phyloP scores from a whole-genome alignment of 2,329 filamentous ascomycete species.

The Thielaviopsis populi region DNA sequence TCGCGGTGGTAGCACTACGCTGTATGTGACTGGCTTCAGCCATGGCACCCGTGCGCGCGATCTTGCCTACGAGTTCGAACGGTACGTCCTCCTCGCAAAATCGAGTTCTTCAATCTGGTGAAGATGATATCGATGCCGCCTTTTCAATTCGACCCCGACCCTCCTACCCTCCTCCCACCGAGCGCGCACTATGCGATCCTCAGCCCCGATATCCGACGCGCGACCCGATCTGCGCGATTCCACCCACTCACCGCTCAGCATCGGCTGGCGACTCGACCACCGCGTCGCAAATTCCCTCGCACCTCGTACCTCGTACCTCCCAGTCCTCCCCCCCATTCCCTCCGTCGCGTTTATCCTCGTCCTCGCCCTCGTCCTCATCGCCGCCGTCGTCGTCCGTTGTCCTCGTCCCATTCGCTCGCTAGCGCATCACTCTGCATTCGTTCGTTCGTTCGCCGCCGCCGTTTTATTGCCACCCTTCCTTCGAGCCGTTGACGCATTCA shows the following conservation, averaged over 20 bases:
- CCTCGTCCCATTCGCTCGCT: constrained; percentile 1
- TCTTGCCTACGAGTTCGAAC: constrained; percentile 99
- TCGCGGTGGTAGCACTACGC: constrained; percentile 69
- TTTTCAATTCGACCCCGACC: constrained; percentile 6
- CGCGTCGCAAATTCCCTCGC: constrained; percentile 2
- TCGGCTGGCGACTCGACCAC: background rate
- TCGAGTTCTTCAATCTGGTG: constrained; percentile 8
- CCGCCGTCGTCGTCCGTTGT: constrained; percentile 4
- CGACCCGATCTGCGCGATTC: background rate
- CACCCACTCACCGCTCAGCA: constrained; percentile 3
- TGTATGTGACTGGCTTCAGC: constrained; percentile 98
- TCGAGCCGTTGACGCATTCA: constrained; percentile 1
- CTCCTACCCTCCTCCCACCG: constrained; percentile 4
- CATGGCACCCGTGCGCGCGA: constrained; percentile 97
- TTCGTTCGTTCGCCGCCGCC: constrained; percentile 3
- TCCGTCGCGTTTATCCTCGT: background rate
- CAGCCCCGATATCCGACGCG: constrained; percentile 3
- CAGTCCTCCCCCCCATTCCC: background rate
- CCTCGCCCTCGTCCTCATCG: background rate
- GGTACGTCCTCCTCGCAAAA: constrained; percentile 53
- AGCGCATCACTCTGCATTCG: constrained; percentile 4
- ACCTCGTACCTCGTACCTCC: background rate
- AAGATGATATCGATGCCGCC: constrained; percentile 10
- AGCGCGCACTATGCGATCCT: background rate
- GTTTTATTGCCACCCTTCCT: constrained; percentile 1